Base-by-base conservation (phyloP, 2,329 filamentous ascomycete species). In the Hymenoscyphus occultus region DNA sequence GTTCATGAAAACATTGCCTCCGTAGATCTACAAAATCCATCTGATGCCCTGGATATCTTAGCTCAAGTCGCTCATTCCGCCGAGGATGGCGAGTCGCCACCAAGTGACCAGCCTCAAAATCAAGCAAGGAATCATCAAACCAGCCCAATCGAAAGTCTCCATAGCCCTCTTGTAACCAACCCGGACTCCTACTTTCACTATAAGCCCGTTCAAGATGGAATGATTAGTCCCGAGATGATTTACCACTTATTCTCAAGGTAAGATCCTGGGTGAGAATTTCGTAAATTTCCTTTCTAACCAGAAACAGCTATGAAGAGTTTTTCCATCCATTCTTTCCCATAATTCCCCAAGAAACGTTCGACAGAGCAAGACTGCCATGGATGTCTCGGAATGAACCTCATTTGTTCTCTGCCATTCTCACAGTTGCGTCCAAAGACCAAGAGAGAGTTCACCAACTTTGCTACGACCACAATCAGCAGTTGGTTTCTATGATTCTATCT, bases 311-410 rank as follows among this genome's bases (percentile, higher is more conserved):
- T 42, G 69, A 74, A 51, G 64, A 73, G 62, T 70, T 69, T 57
- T 91, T 89, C 69, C 88, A 91, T 71, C 86, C 86, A 0, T 91
- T 88, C 77, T 89, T 90, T 64, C 89, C 89, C 0, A 78, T 92
- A 32, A 88, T 89, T 0, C 86, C 88, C 10, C 79, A 81, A 45
- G 82, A 72, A 32, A 71, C 71, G 2, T 74, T 74, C 57, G 83
- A 68, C 84, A 86, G 56, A 84, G 89, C 68, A 80, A 86, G 67
- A 78, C 81, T 48, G 74, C 78, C 14, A 78, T 83, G 72, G 72
- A 63, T 64, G 75, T 84, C 86, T 5, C 79, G 81, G 1, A 83
- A 84, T 35, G 88, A 91, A 71, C 86, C 84, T 39, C 86, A 91
- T 71, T 79, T 92, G 0, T 80, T 91, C 16, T 91, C 89, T 0